phyloP scores from a whole-genome alignment of 257 asterid genomes.

The Nicotiana attenuata region DNA sequence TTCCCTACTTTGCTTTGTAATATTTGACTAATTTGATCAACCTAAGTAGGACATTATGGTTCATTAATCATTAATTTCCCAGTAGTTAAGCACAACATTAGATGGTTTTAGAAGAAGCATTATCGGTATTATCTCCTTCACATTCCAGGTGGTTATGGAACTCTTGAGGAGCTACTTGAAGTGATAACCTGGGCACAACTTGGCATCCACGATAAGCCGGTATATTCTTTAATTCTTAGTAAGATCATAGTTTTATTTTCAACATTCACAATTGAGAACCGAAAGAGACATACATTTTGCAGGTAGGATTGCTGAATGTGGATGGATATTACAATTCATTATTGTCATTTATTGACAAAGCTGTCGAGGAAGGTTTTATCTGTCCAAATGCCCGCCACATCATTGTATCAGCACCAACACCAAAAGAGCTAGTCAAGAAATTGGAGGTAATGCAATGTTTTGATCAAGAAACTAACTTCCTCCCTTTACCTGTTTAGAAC shows the following conservation, averaged over 20 bases:
- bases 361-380: conserved; percentile 91
- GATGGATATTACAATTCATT: conserved; percentile 85
- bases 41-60: neutral
- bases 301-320: conserved; percentile 95
- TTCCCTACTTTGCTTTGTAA: neutral
- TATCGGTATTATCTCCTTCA: neutral
- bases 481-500: neutral
- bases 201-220: conserved; percentile 97
- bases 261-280: neutral
- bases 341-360: conserved; percentile 78
- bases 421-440: conserved; percentile 77
- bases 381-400: conserved; percentile 83
- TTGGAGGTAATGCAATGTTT: conserved; percentile 50
- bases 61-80: neutral
- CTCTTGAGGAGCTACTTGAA: conserved; percentile 93
- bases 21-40: neutral
- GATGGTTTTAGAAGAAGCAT: neutral
- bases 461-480: neutral
- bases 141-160: conserved; percentile 90
- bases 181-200: conserved; percentile 99
- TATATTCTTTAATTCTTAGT: conserved; percentile 14
- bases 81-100: neutral
- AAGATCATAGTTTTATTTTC: neutral
- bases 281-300: conserved; percentile 10
- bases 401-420: conserved; percentile 78